A percentile compares a stretch with the other conserved stretches of the same genome.
Evolutionary conservation across 140 eudicot species (phyloP).

Genomic region (Erigeron philadelphicus): DNA sequence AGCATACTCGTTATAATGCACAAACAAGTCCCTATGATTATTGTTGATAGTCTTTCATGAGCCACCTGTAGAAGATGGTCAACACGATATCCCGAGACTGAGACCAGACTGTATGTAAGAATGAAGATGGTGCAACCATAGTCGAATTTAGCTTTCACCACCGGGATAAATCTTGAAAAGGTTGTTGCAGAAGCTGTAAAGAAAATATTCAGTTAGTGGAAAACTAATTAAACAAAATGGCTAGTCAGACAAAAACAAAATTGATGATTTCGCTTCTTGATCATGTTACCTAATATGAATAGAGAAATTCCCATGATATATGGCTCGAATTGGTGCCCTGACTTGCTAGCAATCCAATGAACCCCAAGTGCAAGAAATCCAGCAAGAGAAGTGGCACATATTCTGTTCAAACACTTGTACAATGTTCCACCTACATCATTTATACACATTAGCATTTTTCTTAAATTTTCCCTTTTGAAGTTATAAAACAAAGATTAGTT

Average conservation of each 20-base stretch:
- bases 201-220: background rate
- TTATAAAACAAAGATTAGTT: constrained; percentile 4
- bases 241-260: background rate
- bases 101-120: constrained; percentile 84
- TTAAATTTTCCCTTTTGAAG: background rate
- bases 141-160: constrained; percentile 72
- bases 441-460: constrained; percentile 6
- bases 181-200: constrained; percentile 65
- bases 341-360: constrained; percentile 55
- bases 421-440: constrained; percentile 50
- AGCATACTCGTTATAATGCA: constrained; percentile 69
- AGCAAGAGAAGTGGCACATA: constrained; percentile 47
- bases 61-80: constrained; percentile 68
- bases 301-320: constrained; percentile 52
- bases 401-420: constrained; percentile 59
- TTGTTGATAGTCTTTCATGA: constrained; percentile 61
- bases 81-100: constrained; percentile 85
- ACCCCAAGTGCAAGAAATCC: constrained; percentile 64
- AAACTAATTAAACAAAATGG: background rate
- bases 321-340: constrained; percentile 49
- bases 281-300: constrained; percentile 46
- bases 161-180: constrained; percentile 76
- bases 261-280: background rate
- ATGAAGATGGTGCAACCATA: constrained; percentile 84
- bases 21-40: constrained; percentile 70